Base-by-base conservation (phyloP, 345 rosid species). In the Brassica juncea region DNA sequence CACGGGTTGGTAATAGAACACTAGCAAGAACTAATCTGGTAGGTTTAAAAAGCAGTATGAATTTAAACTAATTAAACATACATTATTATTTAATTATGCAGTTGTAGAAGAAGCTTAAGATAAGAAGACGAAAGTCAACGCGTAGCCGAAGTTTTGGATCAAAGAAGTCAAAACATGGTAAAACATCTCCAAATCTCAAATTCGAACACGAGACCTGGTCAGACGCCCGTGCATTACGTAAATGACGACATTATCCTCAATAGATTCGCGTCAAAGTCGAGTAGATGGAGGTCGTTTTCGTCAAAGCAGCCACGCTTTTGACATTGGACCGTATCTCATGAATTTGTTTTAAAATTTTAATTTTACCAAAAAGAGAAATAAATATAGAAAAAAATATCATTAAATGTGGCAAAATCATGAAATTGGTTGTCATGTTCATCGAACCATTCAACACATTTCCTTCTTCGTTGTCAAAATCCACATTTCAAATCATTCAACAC, bases 391-490 rank as follows among this genome's bases (percentile, higher is more conserved):
- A 23, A 23, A 23, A 23, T 23, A 23, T 8, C 27, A 14, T 14
- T 23, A 23, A 23, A 23, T 23, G 25, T 23, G 1, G 25, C 25
- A 57, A 70, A 4, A 60, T 73, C 74, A 73, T 44, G 78, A 64
- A 62, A n/a, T 83, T 82, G 87, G 86, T 83, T 59, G 86, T 83
- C 86, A 81, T 31, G 77, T 68, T 71, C 73, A 55, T 71, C 55
- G 2, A 67, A 67, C 75, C 72, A 70, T 70, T 80, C 72, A 42
- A 75, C 14, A 70, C 75, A 61, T 30, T 1, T 35, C 3, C 27
- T 64, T 77, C 34, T 14, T 71, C 44, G 44, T 74, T 27, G 72
- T 78, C 47, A 3, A 72, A 57, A 23, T 23, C 25, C 25, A 23
- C 25, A 23, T 23, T 23, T 23, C 25, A 23, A 23, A 23, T 23